These are phyloP conservation scores for Wallemia hederae DNA, from an alignment of 1,284 basidiomycete species.

Conservation along the genomic window DNA sequence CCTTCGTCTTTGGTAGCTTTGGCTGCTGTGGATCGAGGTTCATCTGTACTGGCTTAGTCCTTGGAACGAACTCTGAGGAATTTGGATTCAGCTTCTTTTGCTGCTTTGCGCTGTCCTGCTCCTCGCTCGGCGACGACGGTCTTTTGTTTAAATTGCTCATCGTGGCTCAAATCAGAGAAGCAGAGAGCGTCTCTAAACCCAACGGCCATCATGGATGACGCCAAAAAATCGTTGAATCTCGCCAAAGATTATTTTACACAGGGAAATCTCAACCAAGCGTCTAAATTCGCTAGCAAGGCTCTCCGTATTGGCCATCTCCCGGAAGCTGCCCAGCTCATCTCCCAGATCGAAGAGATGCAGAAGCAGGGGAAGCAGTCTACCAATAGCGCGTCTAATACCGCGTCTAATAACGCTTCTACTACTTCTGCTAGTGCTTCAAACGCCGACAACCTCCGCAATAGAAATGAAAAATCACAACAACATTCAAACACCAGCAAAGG, in stretches of 20 bases:
- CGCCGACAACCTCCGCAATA: neutral
- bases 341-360: neutral
- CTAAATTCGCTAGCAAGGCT: neutral
- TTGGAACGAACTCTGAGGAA: neutral
- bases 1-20: constrained; percentile 32
- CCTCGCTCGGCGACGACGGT: too few species aligned
- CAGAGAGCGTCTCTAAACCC: too few species aligned
- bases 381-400: too few species aligned
- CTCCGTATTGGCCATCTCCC: neutral
- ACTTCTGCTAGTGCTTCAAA: neutral
- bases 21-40: constrained; percentile 22
- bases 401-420: neutral
- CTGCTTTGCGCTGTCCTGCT: too few species aligned
- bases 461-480: neutral
- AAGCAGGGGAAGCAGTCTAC: neutral
- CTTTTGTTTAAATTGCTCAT: too few species aligned
- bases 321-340: neutral
- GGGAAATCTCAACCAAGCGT: neutral
- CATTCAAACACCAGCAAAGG: neutral
- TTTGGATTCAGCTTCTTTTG: neutral
- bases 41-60: neutral
- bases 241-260: neutral
- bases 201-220: too few species aligned
- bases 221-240: neutral
- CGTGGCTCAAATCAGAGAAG: too few species aligned